Evolutionary conservation across 225 moss, liverwort and hornwort genomes (phyloP), one percentile per base, ranked within the genome.

Genomic region (Takakia lepidozioides): DNA sequence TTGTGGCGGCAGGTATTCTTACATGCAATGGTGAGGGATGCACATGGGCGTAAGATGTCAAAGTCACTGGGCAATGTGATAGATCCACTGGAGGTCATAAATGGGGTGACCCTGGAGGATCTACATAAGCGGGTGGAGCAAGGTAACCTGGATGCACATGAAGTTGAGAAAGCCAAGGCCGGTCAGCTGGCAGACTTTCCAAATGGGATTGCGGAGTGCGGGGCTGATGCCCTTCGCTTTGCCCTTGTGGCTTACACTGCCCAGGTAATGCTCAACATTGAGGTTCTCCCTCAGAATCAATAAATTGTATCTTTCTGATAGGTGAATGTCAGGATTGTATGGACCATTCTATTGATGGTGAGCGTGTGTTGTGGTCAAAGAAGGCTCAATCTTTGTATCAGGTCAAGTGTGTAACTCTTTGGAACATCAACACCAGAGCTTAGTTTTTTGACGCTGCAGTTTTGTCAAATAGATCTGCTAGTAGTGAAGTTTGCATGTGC

Each of bases 41-140:
- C 90, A 10, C 93, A 95, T 61, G 93, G 89, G 24, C 76, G 89
- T 46, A 95, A 95, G 64, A 95, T 87, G 93, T 95, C 93, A 1
- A 90, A 95, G 60, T 86, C 86, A 10, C 58, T 86, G 5, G 90
- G 90, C 7, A 95, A 95, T 52, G 90, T 95, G 49, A 87, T 90
- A 30, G 86, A 90, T 43, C 86, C 90, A 8, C 57, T 87, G 54
- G 74, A 87, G 56, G 75, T 95, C 24, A 87, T 90, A 20, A 63
- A 72, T 37, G 89, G 93, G 36, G 73, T 90, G 1, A 73, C 82
- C 15, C 61, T 95, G 49, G 74, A 90, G 46, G 79, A 77, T 20
- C 66, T 95, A 51, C 84, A 95, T 26, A 66, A 61, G 58, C 76
- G 81, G 36, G 60, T 90, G 39, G 89, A 84, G 21, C 75, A 84